phyloP scores from a whole-genome alignment of 352 stramenopile genomes.

The Phytopythium aichiense region DNA sequence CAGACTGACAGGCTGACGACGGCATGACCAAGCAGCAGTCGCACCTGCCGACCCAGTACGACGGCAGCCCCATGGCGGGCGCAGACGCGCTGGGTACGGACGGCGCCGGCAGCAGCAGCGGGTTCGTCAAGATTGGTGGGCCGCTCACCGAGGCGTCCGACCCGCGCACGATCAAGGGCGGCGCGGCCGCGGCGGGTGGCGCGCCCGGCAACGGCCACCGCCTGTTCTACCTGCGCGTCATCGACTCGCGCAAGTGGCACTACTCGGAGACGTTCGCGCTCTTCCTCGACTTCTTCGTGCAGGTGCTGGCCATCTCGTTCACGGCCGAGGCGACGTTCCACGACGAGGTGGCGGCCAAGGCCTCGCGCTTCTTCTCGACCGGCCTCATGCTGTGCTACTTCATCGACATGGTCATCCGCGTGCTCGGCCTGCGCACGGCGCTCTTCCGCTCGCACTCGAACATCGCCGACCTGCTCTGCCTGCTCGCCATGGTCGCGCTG shows the following conservation, averaged over 20 bases:
- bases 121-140: slow-evolving; percentile 81
- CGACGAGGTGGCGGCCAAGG: slow-evolving; percentile 58
- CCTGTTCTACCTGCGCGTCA: slow-evolving; percentile 78
- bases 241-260: slow-evolving; percentile 88
- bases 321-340: slow-evolving; percentile 53
- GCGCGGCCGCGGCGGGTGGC: slow-evolving; percentile 11
- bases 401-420: slow-evolving; percentile 78
- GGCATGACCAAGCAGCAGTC: not conserved
- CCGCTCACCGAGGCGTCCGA: slow-evolving; percentile 66
- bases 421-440: slow-evolving; percentile 65
- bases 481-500: slow-evolving; percentile 56
- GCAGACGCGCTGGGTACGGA: slow-evolving; percentile 8
- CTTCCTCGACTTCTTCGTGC: slow-evolving; percentile 84
- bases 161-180: slow-evolving; percentile 62
- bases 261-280: slow-evolving; percentile 83
- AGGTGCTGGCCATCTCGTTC: slow-evolving; percentile 81
- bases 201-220: slow-evolving; percentile 45
- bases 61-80: slow-evolving; percentile 19
- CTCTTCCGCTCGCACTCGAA: slow-evolving; percentile 81
- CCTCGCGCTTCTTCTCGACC: slow-evolving; percentile 70
- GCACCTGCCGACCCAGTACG: slow-evolving; percentile 8
- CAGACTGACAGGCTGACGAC: too few relatives aligned
- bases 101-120: slow-evolving; percentile 17
- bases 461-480: slow-evolving; percentile 72
- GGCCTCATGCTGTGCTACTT: slow-evolving; percentile 80